Percentiles rank a stretch among this genome's conserved stretches.
Evolutionary conservation across 495 filamentous ascomycete genomes (phyloP).

Genomic region (Hypoxylon cercidicola): DNA sequence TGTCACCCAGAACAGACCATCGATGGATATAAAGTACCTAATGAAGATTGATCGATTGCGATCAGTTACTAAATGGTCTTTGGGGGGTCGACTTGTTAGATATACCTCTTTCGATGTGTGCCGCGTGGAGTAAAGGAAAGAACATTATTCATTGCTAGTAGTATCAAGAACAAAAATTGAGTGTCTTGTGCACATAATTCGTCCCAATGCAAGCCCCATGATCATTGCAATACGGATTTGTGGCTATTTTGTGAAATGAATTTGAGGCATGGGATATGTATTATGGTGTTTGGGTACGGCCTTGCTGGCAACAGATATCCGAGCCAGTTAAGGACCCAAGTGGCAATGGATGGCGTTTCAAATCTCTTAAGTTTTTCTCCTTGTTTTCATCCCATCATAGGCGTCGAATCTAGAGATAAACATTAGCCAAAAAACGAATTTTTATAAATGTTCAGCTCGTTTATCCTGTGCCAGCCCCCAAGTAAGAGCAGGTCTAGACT

Average conservation of each 20-base stretch:
- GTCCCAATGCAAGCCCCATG: not conserved
- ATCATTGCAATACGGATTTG: slow-evolving; percentile 10
- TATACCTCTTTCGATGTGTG: slow-evolving; percentile 47
- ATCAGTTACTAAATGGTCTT: slow-evolving; percentile 40
- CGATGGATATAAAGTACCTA: slow-evolving; percentile 44
- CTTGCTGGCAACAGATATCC: no score
- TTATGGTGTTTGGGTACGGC: no score
- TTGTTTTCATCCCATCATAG: no score
- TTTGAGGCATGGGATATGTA: no score
- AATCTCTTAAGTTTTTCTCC: no score
- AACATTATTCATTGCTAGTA: slow-evolving; percentile 44
- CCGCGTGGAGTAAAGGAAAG: slow-evolving; percentile 35
- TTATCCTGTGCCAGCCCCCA: no score
- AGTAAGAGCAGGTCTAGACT: no score
- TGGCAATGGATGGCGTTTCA: no score
- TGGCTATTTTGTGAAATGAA: not conserved
- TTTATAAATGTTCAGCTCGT: no score
- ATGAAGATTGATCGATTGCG: slow-evolving; percentile 38
- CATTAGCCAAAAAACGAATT: no score
- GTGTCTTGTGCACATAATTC: slow-evolving; percentile 41
- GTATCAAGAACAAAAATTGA: slow-evolving; percentile 44
- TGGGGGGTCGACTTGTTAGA: slow-evolving; percentile 42
- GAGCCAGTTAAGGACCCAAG: no score
- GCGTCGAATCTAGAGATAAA: no score
- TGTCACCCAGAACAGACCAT: slow-evolving; percentile 33